These are phyloP conservation scores for Carnegiea gigantea DNA, from an alignment of 179 eudicot genomes.

Conservation along the genomic window DNA sequence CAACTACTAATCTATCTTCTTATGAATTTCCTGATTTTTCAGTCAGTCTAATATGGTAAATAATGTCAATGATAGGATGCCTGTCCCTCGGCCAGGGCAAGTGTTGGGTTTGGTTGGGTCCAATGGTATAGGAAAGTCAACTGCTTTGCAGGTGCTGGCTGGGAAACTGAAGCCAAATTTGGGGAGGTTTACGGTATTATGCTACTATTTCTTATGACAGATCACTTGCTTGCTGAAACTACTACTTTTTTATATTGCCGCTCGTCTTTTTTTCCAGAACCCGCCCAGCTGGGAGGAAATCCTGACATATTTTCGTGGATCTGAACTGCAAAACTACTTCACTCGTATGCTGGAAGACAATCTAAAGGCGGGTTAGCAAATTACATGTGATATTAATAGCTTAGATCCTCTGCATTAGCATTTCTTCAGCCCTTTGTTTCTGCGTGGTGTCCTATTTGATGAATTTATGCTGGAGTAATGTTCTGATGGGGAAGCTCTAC, in stretches of 20 bases:
- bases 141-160: conserved; percentile 2
- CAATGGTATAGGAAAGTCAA: neutral
- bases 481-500: no score
- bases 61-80: neutral
- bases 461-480: no score
- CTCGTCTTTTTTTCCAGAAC: conserved; percentile 47
- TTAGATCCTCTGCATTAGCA: neutral
- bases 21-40: neutral
- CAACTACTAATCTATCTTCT: neutral
- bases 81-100: conserved; percentile 1
- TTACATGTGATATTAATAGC: neutral
- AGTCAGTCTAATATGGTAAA: neutral
- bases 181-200: conserved; percentile 8
- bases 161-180: conserved; percentile 4
- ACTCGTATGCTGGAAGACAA: conserved; percentile 95
- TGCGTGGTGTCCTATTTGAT: no score
- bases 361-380: conserved; percentile 60
- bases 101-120: conserved; percentile 4
- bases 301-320: conserved; percentile 85
- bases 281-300: conserved; percentile 98
- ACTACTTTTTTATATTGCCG: neutral
- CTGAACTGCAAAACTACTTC: conserved; percentile 91
- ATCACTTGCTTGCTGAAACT: neutral
- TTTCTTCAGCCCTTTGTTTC: neutral
- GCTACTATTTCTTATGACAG: neutral